Evolutionary conservation across 2,329 filamentous ascomycete genomes (phyloP), one percentile per base, ranked within the genome.

Genomic region (Arthrobotrys pseudoclavata): DNA sequence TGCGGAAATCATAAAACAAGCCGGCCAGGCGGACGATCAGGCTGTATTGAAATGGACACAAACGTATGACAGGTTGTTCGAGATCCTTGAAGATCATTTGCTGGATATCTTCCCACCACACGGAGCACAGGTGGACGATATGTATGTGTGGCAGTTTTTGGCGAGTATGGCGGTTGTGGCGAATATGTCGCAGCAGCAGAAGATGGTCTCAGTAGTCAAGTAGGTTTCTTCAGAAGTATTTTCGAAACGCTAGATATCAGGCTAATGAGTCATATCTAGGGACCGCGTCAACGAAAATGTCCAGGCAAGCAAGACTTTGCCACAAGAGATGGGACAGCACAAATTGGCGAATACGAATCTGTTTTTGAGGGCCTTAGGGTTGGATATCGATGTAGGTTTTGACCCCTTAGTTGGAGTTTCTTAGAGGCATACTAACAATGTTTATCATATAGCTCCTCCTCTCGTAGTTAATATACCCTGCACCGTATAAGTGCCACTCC

Each of bases 251-350:
- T 22, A 22, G 29, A 4, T 10, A 6, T 13, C 24, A 64, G n/a
- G 13, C 69, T 66, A 34, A 47, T 26, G 42, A 64, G 47, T 15
- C 53, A 47, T 40, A 57, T 70, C 57, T 68, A 87, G 86, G 85
- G 96, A 99, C 82, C 91, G 95, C 67, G 96, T 99, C 75, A 96
- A 98, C 89, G 94, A 97, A 83, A 98, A 96, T 0, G 93, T 99
- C 10, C 87, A 88, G 31, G 89, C 97, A 64, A 91, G 93, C 82
- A 97, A 97, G 87, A 95, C 93, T 0, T 87, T 99, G 37, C 95
- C 96, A 18, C 88, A 91, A 15, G 92, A 96, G 71, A 93, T 98
- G 90, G 91, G 92, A 12, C 90, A 90, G 76, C 90, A 93, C 83
- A 91, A 95, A 76, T 86, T 97, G 72, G 91, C 91, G 74, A 97